Conservation (phyloP, 2,329 filamentous ascomycete species). For the Xylaria arbuscula region DNA sequence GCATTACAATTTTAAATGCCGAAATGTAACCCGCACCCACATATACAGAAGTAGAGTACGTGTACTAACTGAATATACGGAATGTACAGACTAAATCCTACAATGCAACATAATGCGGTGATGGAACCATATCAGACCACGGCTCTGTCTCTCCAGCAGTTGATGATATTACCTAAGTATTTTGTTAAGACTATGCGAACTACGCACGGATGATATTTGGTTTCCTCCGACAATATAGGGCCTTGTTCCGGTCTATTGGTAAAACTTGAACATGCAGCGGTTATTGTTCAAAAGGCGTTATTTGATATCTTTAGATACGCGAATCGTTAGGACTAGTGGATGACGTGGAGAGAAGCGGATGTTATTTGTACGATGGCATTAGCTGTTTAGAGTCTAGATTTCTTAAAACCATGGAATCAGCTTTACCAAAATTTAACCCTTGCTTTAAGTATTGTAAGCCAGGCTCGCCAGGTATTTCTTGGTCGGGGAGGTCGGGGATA, state of each 20-base stretch:
- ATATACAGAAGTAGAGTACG: neutral
- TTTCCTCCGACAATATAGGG: neutral
- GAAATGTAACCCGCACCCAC: neutral
- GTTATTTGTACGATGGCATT: neutral
- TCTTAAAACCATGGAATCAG: neutral
- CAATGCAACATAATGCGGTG: constrained; percentile 12
- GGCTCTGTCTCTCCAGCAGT: neutral
- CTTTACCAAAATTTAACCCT: neutral
- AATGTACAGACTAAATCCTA: constrained; percentile 5
- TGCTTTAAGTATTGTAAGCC: neutral
- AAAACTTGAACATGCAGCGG: neutral
- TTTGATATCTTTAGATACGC: neutral
- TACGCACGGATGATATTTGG: neutral
- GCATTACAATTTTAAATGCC: neutral
- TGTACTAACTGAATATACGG: too few species aligned
- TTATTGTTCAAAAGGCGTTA: neutral
- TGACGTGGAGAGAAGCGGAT: neutral
- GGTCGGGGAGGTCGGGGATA: constrained; percentile 6
- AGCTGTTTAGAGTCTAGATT: neutral
- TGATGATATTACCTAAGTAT: neutral
- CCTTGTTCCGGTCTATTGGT: neutral
- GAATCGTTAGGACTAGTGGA: neutral
- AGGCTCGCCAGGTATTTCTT: neutral
- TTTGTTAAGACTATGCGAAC: neutral
- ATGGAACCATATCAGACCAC: neutral